Percentiles rank a stretch among this genome's conserved stretches.
Conservation (phyloP, 805 yeast species). For the Lachancea lanzarotensis region DNA sequence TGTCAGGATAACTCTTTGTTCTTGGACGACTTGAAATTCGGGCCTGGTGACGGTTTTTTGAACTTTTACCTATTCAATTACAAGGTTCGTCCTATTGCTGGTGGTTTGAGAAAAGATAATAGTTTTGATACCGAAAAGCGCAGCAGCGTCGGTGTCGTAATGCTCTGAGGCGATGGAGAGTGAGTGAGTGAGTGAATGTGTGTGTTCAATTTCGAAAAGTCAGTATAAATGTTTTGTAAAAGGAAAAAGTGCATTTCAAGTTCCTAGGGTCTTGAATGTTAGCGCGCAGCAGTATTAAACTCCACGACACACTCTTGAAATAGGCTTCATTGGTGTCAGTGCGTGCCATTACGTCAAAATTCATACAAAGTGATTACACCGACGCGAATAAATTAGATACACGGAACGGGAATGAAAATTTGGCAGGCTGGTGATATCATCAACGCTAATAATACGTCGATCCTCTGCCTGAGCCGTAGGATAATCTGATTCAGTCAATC, state of each 20-base stretch:
- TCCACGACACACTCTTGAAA: no score
- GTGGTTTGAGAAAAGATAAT: constrained; percentile 63
- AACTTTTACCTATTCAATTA: constrained; percentile 91
- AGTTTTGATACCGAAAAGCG: constrained; percentile 46
- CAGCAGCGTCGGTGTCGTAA: constrained; percentile 87
- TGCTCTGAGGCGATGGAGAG: constrained; percentile 52
- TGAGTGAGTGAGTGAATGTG: no score
- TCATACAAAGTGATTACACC: neutral
- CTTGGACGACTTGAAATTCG: constrained; percentile 77
- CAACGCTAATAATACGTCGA: neutral
- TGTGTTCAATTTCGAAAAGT: no score
- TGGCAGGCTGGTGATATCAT: neutral
- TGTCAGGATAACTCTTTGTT: constrained; percentile 85
- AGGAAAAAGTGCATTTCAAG: no score
- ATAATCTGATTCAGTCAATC: no score
- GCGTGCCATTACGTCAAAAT: neutral
- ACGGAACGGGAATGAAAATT: neutral
- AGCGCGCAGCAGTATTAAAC: no score
- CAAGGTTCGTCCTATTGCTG: constrained; percentile 69
- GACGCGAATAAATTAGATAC: no score
- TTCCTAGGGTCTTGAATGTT: no score
- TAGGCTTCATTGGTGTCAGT: no score
- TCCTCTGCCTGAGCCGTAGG: no score
- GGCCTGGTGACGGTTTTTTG: constrained; percentile 87
- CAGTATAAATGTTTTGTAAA: no score